phyloP scores from a whole-genome alignment of 352 stramenopile genomes.

The Bremia lactucae region DNA sequence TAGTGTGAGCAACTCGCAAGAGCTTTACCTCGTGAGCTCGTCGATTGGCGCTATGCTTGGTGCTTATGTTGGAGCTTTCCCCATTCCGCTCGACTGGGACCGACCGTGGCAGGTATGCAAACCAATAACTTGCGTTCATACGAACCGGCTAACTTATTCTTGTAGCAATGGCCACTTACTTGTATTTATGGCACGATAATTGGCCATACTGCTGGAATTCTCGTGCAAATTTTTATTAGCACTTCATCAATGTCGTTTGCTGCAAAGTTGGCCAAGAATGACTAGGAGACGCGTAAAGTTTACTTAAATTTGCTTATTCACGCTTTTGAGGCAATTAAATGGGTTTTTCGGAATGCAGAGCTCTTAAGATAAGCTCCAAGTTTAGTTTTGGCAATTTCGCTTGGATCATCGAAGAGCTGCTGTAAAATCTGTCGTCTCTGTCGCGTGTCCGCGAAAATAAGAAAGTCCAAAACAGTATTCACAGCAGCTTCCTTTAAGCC shows the following conservation, averaged over 20 bases:
- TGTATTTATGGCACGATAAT: constrained; percentile 65
- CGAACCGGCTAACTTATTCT: constrained; percentile 2
- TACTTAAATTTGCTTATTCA: constrained; percentile 3
- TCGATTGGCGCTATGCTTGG: constrained; percentile 49
- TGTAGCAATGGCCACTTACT: constrained; percentile 77
- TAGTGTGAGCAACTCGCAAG: constrained; percentile 30
- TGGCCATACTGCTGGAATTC: constrained; percentile 34
- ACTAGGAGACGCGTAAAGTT: constrained; percentile 6
- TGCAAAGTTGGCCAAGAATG: constrained; percentile 12
- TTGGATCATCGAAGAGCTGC: constrained; percentile 59
- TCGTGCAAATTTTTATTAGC: constrained; percentile 13
- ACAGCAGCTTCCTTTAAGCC: constrained; percentile 55
- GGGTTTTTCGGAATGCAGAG: constrained; percentile 39
- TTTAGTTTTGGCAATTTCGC: constrained; percentile 69
- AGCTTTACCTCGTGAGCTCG: constrained; percentile 42
- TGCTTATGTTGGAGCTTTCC: constrained; percentile 60
- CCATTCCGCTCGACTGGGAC: constrained; percentile 83
- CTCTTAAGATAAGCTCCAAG: constrained; percentile 65
- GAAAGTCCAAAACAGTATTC: constrained; percentile 50
- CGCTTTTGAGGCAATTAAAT: constrained; percentile 16
- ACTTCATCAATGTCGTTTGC: constrained; percentile 3
- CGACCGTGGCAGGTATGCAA: constrained; percentile 71
- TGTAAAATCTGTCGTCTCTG: constrained; percentile 51
- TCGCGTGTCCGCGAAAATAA: constrained; percentile 35
- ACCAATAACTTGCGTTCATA: too few species aligned